Evolutionary conservation across 2,329 filamentous ascomycete species (phyloP).

Genomic region (Arthrobotrys sinensis): DNA sequence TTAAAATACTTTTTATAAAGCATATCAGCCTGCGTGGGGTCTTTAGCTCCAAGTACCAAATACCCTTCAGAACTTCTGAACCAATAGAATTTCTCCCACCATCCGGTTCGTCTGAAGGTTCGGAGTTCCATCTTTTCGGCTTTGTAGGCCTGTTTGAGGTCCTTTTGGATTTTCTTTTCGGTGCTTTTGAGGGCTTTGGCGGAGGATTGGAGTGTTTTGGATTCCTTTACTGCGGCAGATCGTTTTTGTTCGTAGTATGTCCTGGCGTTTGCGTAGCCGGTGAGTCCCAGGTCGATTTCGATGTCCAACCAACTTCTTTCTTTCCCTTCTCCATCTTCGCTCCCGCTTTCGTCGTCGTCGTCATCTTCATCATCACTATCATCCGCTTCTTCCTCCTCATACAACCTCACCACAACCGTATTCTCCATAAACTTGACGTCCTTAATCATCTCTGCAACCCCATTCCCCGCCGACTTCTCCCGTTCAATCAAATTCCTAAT

Average conservation of each 20-base stretch:
- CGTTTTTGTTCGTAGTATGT: slow-evolving; percentile 94
- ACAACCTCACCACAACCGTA: slow-evolving; percentile 83
- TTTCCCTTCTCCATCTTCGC: slow-evolving; percentile 63
- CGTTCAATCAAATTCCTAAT: slow-evolving; percentile 89
- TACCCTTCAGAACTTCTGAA: slow-evolving; percentile 97
- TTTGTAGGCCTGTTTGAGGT: slow-evolving; percentile 89
- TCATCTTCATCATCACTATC: slow-evolving; percentile 72
- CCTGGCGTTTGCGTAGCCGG: slow-evolving; percentile 89
- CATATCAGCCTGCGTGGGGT: slow-evolving; percentile 89
- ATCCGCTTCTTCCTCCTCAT: slow-evolving; percentile 77
- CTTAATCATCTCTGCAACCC: slow-evolving; percentile 88
- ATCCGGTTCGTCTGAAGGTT: slow-evolving; percentile 85
- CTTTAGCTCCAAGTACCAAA: slow-evolving; percentile 88
- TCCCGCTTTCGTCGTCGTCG: slow-evolving; percentile 70
- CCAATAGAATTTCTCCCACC: slow-evolving; percentile 98
- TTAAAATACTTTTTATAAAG: slow-evolving; percentile 89
- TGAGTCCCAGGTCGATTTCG: slow-evolving; percentile 86
- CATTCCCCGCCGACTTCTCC: slow-evolving; percentile 84
- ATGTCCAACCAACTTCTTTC: slow-evolving; percentile 74
- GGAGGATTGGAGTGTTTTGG: slow-evolving; percentile 87
- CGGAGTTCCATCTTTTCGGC: slow-evolving; percentile 90
- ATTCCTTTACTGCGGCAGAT: slow-evolving; percentile 85
- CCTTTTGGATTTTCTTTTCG: slow-evolving; percentile 87
- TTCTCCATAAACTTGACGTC: slow-evolving; percentile 93
- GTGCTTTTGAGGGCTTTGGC: slow-evolving; percentile 87